Evolutionary conservation across 345 rosid species (phyloP).

Genomic region (Citrus hindsii): DNA sequence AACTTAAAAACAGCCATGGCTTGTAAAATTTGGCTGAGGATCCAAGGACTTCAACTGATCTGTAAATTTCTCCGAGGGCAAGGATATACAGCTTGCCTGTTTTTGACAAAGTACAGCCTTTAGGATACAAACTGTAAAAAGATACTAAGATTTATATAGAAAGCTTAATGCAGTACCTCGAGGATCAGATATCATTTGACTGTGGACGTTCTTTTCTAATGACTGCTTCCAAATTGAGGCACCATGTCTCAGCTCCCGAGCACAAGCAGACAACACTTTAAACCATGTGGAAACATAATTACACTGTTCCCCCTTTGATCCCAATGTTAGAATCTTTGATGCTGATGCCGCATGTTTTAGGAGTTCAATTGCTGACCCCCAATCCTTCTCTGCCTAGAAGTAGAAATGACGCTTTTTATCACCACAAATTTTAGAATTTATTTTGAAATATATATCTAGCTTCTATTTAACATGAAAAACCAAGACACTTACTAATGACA

Average conservation of each 20-base stretch:
- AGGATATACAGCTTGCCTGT: slow-evolving; percentile 61
- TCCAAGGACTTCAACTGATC: slow-evolving; percentile 63
- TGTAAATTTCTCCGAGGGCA: slow-evolving; percentile 80
- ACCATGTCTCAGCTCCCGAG: slow-evolving; percentile 74
- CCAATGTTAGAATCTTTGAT: slow-evolving; percentile 54
- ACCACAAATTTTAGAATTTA: neutral
- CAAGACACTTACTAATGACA: slow-evolving; percentile 45
- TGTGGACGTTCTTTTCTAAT: slow-evolving; percentile 39
- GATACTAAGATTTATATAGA: neutral
- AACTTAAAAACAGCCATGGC: slow-evolving; percentile 65
- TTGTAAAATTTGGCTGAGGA: slow-evolving; percentile 58
- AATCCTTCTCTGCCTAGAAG: slow-evolving; percentile 62
- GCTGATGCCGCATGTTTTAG: slow-evolving; percentile 43
- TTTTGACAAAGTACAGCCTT: neutral
- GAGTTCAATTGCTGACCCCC: slow-evolving; percentile 50
- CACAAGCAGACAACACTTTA: slow-evolving; percentile 54
- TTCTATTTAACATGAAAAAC: neutral
- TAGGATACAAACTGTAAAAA: neutral
- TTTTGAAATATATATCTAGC: neutral
- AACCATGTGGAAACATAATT: slow-evolving; percentile 64
- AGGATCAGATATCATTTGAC: slow-evolving; percentile 43
- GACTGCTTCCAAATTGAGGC: slow-evolving; percentile 69
- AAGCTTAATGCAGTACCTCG: slow-evolving; percentile 43
- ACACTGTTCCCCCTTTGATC: slow-evolving; percentile 51
- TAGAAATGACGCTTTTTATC: neutral